Conservation (phyloP, 371 early-diverging fungal genomes). For the Actinomortierella ambigua region DNA sequence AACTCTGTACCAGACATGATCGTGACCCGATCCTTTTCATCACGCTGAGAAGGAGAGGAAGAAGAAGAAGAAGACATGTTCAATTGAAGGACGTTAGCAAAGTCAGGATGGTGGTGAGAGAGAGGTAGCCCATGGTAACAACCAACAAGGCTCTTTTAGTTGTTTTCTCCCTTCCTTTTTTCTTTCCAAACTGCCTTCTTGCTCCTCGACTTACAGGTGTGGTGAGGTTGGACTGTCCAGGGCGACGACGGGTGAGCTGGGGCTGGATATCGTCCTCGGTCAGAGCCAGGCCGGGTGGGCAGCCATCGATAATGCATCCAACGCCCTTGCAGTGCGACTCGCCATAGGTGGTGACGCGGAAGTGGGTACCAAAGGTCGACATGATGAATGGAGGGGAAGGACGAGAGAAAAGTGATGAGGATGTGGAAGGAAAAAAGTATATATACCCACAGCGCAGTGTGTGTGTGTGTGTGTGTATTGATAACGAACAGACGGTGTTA, state of each 20-base stretch:
- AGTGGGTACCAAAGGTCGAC: conserved; percentile 82
- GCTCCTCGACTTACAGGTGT: conserved; percentile 76
- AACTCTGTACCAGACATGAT: conserved; percentile 94
- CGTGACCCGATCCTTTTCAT: conserved; percentile 90
- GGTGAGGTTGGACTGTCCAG: conserved; percentile 94
- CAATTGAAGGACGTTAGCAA: too few relatives aligned
- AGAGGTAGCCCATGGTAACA: too few relatives aligned
- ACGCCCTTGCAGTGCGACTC: conserved; percentile 98
- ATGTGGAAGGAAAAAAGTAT: conserved; percentile 13
- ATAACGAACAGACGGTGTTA: too few relatives aligned
- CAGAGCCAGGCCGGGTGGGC: conserved; percentile 92
- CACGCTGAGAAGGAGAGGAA: conserved; percentile 57
- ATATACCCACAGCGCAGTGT: too few relatives aligned
- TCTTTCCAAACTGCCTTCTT: not conserved
- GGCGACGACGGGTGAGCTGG: conserved; percentile 90
- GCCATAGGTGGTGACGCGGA: conserved; percentile 95
- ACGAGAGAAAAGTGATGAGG: conserved; percentile 14
- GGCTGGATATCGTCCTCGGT: conserved; percentile 92
- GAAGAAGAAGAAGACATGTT: not conserved
- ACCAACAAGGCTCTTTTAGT: too few relatives aligned
- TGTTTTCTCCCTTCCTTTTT: not conserved
- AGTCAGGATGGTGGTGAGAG: too few relatives aligned
- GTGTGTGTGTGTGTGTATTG: too few relatives aligned
- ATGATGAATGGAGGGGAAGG: conserved; percentile 43
- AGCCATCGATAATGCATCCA: conserved; percentile 95